Evolutionary conservation across 192 early-diverging fungal species (phyloP), one percentile per base, ranked within the genome.

Genomic region (Phlyctochytrium arcticum): DNA sequence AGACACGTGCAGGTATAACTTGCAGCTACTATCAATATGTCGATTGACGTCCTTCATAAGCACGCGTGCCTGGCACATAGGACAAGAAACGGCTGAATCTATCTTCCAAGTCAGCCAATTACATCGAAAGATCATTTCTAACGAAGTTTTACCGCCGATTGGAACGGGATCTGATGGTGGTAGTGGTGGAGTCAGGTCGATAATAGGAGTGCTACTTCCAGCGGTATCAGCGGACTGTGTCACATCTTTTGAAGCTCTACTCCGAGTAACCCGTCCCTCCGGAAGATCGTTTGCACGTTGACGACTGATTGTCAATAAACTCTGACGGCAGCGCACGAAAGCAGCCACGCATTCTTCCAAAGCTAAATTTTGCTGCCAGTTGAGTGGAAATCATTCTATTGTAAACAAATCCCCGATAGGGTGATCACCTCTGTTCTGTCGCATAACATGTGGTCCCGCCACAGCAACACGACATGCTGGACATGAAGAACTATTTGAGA

Each of bases 401-500:
- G n/a, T n/a, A n/a, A n/a, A n/a, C n/a, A n/a, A n/a, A n/a, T n/a
- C n/a, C n/a, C n/a, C n/a, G n/a, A n/a, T n/a, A n/a, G n/a, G n/a
- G n/a, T n/a, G n/a, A n/a, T 27, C 55, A 37, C 74, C 64, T 65
- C 59, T 8, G 30, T 63, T 42, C 26, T 56, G 67, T 72, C 73
- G 68, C 15, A 70, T 30, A n/a, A 62, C 30, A 4, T 56, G 37
- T 17, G 68, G 19, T 30, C 71, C 76, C 27, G 58, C 17, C 19
- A 60, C 36, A 1, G 65, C 36, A n/a, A n/a, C 36, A 17, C 88
- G 69, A 50, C 90, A 92, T 6, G 83, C 76, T 5, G 90, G 90
- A 48, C 90, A 92, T 35, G 67, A 71, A 24, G 73, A 76, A 50
- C 87, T 85, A 33, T 75, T 72, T 30, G 70, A 71, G 27, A 90